phyloP scores from a whole-genome alignment of 1,139 yeast genomes.

The Pneumocystis oryctolagi region DNA sequence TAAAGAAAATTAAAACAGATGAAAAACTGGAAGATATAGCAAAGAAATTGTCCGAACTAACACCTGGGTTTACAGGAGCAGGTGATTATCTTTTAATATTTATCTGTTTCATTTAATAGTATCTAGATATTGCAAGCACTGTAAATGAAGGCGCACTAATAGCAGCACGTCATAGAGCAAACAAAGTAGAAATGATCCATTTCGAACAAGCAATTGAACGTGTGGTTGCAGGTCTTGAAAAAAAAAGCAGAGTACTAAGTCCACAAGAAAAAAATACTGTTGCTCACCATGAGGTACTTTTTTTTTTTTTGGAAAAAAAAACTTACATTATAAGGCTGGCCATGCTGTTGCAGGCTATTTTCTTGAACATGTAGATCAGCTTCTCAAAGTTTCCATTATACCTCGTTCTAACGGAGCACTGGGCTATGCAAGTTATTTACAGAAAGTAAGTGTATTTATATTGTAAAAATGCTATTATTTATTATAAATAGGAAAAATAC shows the following conservation, averaged over 20 bases:
- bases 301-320: not conserved
- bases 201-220: slow-evolving; percentile 95
- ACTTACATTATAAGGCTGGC: slow-evolving; percentile 40
- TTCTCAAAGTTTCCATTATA: slow-evolving; percentile 84
- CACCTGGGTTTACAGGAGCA: slow-evolving; percentile 97
- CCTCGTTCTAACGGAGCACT: slow-evolving; percentile 95
- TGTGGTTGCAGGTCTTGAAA: slow-evolving; percentile 91
- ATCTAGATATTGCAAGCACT: slow-evolving; percentile 73
- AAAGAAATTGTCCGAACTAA: slow-evolving; percentile 82
- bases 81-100: not conserved
- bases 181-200: slow-evolving; percentile 55
- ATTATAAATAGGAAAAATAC: slow-evolving; percentile 43
- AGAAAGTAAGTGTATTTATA: slow-evolving; percentile 32
- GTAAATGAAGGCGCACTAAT: slow-evolving; percentile 94
- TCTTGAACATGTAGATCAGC: slow-evolving; percentile 75
- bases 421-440: slow-evolving; percentile 96
- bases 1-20: slow-evolving; percentile 47
- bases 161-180: slow-evolving; percentile 73
- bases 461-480: not conserved
- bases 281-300: slow-evolving; percentile 64
- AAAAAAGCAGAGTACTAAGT: slow-evolving; percentile 67
- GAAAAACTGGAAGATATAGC: slow-evolving; percentile 41
- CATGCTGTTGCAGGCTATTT: slow-evolving; percentile 98
- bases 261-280: slow-evolving; percentile 77
- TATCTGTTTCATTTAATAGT: not conserved